phyloP scores from a whole-genome alignment of 2,329 filamentous ascomycete genomes.

The Fusarium pseudocircinatum region DNA sequence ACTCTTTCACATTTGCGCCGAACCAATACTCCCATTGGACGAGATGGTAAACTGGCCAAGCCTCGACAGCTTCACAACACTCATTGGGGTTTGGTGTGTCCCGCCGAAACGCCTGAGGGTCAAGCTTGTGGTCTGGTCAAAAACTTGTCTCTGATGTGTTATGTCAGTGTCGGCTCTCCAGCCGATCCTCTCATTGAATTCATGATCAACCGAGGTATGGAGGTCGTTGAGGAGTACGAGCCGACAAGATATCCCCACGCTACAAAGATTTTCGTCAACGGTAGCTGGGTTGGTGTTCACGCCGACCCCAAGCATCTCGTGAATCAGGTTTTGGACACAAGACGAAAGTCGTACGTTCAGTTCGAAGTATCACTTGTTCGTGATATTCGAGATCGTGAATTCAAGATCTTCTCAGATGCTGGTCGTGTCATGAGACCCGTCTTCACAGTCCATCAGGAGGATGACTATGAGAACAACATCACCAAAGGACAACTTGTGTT shows the following conservation, averaged over 20 bases:
- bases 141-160: slow-evolving; percentile 98
- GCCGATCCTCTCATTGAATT: slow-evolving; percentile 89
- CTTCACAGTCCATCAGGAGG: slow-evolving; percentile 92
- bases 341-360: slow-evolving; percentile 83
- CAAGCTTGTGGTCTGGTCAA: slow-evolving; percentile 98
- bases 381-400: slow-evolving; percentile 96
- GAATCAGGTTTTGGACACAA: slow-evolving; percentile 77
- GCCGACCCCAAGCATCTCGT: slow-evolving; percentile 88
- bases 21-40: slow-evolving; percentile 94
- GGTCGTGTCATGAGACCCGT: slow-evolving; percentile 93
- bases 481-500: slow-evolving; percentile 78
- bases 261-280: slow-evolving; percentile 98
- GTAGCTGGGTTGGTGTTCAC: slow-evolving; percentile 97
- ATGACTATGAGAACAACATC: slow-evolving; percentile 70
- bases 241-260: slow-evolving; percentile 86
- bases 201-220: slow-evolving; percentile 93
- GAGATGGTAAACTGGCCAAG: slow-evolving; percentile 98
- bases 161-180: slow-evolving; percentile 93
- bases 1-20: slow-evolving; percentile 95
- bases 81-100: slow-evolving; percentile 97
- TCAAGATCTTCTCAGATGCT: slow-evolving; percentile 98
- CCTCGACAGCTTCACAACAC: slow-evolving; percentile 95
- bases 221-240: slow-evolving; percentile 95
- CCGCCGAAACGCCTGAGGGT: slow-evolving; percentile 97
- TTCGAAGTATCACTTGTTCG: slow-evolving; percentile 94